Evolutionary conservation across 306 rosid species (phyloP).

Genomic region (Hippophae gyantsensis): DNA sequence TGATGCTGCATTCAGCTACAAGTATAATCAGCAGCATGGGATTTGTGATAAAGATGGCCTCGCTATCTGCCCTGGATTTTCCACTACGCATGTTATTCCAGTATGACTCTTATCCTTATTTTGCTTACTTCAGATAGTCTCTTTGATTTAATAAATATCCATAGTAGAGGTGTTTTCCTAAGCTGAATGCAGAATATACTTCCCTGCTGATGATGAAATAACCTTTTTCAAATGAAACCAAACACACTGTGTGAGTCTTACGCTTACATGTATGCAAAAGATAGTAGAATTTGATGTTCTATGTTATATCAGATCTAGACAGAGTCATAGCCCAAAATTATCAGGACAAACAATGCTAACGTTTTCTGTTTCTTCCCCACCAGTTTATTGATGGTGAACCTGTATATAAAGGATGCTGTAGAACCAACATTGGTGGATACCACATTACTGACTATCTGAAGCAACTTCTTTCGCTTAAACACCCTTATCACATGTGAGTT

Average conservation of each 20-base stretch:
- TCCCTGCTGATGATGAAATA: not conserved
- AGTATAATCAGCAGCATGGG: slow-evolving; percentile 70
- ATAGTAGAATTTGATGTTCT: not conserved
- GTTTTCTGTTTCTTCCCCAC: slow-evolving; percentile 3
- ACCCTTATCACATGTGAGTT: slow-evolving; percentile 86
- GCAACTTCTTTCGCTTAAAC: slow-evolving; percentile 85
- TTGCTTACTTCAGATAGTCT: slow-evolving; percentile 3
- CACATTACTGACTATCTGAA: slow-evolving; percentile 82
- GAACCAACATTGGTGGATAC: slow-evolving; percentile 88
- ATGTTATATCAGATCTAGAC: not conserved
- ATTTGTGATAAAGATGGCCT: slow-evolving; percentile 83
- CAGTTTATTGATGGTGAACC: slow-evolving; percentile 96
- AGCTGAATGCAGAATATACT: not conserved
- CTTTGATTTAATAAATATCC: not conserved
- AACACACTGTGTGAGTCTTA: no score
- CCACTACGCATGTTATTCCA: slow-evolving; percentile 85
- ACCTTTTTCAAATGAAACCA: no score
- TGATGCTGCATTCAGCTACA: slow-evolving; percentile 93
- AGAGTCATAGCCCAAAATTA: no score
- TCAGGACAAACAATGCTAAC: no score
- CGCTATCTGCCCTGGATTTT: slow-evolving; percentile 90
- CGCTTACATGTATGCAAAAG: no score
- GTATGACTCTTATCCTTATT: slow-evolving; percentile 40
- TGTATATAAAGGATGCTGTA: slow-evolving; percentile 65
- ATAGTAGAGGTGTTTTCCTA: no score